phyloP scores from a whole-genome alignment of 2,329 filamentous ascomycete genomes.

The Aureobasidium zeae region DNA sequence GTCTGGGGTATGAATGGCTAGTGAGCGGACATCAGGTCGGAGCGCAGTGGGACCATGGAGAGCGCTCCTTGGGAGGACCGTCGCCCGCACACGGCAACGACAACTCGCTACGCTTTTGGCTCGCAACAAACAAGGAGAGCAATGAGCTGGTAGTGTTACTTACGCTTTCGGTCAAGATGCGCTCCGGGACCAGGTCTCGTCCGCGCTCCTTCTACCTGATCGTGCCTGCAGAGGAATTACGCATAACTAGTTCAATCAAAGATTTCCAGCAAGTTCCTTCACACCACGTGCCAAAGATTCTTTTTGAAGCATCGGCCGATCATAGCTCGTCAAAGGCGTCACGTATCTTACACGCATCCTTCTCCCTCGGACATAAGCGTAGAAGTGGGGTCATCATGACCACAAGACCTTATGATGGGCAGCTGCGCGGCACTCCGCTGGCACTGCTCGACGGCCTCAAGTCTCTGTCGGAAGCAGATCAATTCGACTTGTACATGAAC shows the following conservation, averaged over 20 bases:
- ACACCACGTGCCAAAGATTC: neutral
- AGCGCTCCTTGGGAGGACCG: constrained; percentile 3
- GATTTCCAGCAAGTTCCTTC: neutral
- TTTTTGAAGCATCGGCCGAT: constrained; percentile 5
- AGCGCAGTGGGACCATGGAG: neutral
- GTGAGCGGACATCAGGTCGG: constrained; percentile 4
- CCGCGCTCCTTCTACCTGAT: constrained; percentile 5
- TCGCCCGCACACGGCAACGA: constrained; percentile 3
- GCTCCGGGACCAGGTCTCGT: neutral
- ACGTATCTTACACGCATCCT: constrained; percentile 1
- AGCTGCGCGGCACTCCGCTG: neutral
- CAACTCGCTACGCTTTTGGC: constrained; percentile 1
- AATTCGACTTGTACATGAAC: constrained; percentile 6
- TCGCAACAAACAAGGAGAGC: neutral
- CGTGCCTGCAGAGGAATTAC: constrained; percentile 2
- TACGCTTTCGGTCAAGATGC: constrained; percentile 4
- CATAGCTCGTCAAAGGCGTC: neutral
- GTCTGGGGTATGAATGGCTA: neutral
- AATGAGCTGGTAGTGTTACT: neutral
- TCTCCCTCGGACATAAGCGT: neutral
- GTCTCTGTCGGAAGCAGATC: constrained; percentile 1
- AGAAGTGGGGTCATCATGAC: constrained; percentile 6
- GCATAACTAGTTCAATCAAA: neutral
- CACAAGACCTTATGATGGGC: neutral
- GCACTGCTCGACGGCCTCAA: constrained; percentile 4